Evolutionary conservation across 2,329 filamentous ascomycete species (phyloP), one percentile per base, ranked within the genome.

Genomic region (Beauveria medogensis): DNA sequence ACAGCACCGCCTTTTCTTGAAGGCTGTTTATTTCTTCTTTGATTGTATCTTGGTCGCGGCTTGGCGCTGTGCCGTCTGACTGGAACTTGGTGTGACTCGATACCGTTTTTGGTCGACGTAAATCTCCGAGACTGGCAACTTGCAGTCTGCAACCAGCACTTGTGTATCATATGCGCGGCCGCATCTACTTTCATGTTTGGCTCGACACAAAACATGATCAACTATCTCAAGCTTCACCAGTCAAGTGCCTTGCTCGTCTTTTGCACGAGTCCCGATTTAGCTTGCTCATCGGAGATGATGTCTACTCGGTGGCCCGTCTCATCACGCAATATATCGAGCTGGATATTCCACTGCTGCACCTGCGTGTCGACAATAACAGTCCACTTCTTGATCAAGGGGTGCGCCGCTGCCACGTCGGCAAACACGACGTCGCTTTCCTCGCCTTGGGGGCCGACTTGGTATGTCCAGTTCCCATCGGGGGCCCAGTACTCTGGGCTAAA

Each of bases 381-480:
- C 89, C 89, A 92, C 70, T 80, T 85, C 62, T 66, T 72, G 44
- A 92, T 70, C 55, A 91, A 65, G 43, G 90, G 90, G 72, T 92
- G 90, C 28, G 83, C 80, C 44, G 75, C 77, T 1, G 87, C 88
- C 51, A 92, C 82, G 68, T 87, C 81, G 43, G 77, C 71, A 65
- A 89, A 87, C 3, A 84, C 73, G 1, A 82, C 72, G 20, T 80
- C 79, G 51, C 67, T 70, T 5, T 73, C 71, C 7, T 71, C 75
- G 6, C 71, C 68, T 8, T 62, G 62, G 22, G 63, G 54, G 55
- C 73, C 69, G 34, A 89, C 81, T 1, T 80, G 74, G 70, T 82
- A 93, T 67, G 75, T 85, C 88, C 88, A 92, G 44, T 86, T 83
- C 0, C 89, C 90, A 68, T 91, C 87, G 12, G 80, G 74, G 3